These are phyloP conservation scores for Mycena floridula DNA, from an alignment of 768 basidiomycete genomes.

Conservation along the genomic window DNA sequence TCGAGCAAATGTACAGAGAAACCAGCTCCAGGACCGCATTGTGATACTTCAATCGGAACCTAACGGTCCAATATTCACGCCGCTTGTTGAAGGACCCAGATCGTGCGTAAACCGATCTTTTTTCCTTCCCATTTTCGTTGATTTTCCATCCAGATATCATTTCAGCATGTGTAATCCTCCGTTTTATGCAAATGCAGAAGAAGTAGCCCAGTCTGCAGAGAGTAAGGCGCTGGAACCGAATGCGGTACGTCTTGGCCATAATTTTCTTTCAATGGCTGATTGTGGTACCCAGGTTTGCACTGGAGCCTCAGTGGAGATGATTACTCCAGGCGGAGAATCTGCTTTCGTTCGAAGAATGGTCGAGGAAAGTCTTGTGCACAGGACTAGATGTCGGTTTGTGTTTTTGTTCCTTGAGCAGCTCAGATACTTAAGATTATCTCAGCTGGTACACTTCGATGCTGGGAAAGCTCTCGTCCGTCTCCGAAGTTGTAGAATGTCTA, in stretches of 20 bases:
- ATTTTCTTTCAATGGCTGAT: neutral
- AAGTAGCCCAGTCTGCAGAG: constrained; percentile 52
- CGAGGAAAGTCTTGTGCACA: constrained; percentile 52
- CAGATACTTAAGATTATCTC: neutral
- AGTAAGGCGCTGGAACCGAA: constrained; percentile 62
- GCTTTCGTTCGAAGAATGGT: constrained; percentile 77
- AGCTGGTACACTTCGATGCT: constrained; percentile 96
- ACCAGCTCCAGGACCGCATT: constrained; percentile 50
- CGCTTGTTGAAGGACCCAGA: constrained; percentile 11
- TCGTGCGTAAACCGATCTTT: neutral
- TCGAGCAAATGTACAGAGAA: constrained; percentile 46
- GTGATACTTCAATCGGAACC: constrained; percentile 31
- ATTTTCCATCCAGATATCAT: too few relatives aligned
- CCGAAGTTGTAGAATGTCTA: constrained; percentile 51
- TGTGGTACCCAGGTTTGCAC: constrained; percentile 62
- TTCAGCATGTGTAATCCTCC: constrained; percentile 97
- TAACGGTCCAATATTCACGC: constrained; percentile 40
- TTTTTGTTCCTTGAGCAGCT: neutral
- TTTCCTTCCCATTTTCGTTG: neutral
- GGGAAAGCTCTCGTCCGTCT: constrained; percentile 77
- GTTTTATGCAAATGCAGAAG: constrained; percentile 76
- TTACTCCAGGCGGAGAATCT: constrained; percentile 82
- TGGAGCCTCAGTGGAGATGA: constrained; percentile 82
- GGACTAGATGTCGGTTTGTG: constrained; percentile 53
- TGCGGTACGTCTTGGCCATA: constrained; percentile 53